Conservation (phyloP, 129 eudicot genomes). For the Helianthus annuus region HanXRQr2.0-SUNRISE NC_035441.2:181126647-181127146, state of each 20-base stretch:
- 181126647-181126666: slow-evolving; percentile 51
- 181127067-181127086: slow-evolving; percentile 66
- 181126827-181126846: slow-evolving; percentile 5
- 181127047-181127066: slow-evolving; percentile 55
- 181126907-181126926: slow-evolving; percentile 45
- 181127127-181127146: slow-evolving; percentile 11
- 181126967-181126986: slow-evolving; percentile 24
- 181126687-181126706: slow-evolving; percentile 58
- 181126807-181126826: slow-evolving; percentile 19
- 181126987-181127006: slow-evolving; percentile 26
- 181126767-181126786: slow-evolving; percentile 26
- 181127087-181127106: not conserved
- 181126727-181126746: slow-evolving; percentile 52
- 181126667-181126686: slow-evolving; percentile 48
- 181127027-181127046: slow-evolving; percentile 72
- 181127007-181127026: slow-evolving; percentile 32
- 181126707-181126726: slow-evolving; percentile 69
- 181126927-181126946: slow-evolving; percentile 37
- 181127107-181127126: slow-evolving; percentile 44
- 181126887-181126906: slow-evolving; percentile 69
- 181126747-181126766: slow-evolving; percentile 42
- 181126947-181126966: slow-evolving; percentile 53
- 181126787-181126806: slow-evolving; percentile 21
- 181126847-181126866: slow-evolving; percentile 15
- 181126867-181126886: slow-evolving; percentile 41